These are phyloP conservation scores for Neospermospora avenae DNA, from an alignment of 2,329 filamentous ascomycete genomes.

Conservation along the genomic window DNA sequence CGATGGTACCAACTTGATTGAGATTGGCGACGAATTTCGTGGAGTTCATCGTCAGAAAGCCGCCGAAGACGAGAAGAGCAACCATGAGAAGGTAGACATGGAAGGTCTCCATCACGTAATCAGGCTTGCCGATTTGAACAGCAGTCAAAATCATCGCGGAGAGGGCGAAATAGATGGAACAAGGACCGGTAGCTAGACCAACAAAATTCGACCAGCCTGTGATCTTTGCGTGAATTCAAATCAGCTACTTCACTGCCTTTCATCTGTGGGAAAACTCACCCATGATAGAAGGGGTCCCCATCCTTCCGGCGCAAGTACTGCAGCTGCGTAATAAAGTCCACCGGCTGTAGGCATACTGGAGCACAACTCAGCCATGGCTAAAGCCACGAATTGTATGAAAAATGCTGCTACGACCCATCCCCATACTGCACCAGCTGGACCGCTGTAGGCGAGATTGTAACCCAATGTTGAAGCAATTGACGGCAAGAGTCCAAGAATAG, in stretches of 20 bases:
- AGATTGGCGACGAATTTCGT: slow-evolving; percentile 9
- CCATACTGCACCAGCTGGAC: slow-evolving; percentile 44
- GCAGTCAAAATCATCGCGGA: slow-evolving; percentile 14
- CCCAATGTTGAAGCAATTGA: slow-evolving; percentile 12
- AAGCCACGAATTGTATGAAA: slow-evolving; percentile 60
- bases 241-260: not conserved
- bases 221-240: not conserved
- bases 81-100: slow-evolving; percentile 9
- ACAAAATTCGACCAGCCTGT: slow-evolving; percentile 16
- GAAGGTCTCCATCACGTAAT: slow-evolving; percentile 7
- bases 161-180: slow-evolving; percentile 10
- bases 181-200: slow-evolving; percentile 11
- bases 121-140: slow-evolving; percentile 6
- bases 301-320: slow-evolving; percentile 15
- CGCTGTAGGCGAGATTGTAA: slow-evolving; percentile 13
- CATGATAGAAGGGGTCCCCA: slow-evolving; percentile 15
- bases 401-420: slow-evolving; percentile 64
- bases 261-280: not conserved
- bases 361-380: slow-evolving; percentile 60
- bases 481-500: slow-evolving; percentile 12
- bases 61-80: slow-evolving; percentile 9
- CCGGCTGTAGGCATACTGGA: slow-evolving; percentile 62
- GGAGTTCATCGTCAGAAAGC: slow-evolving; percentile 10
- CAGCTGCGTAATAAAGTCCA: slow-evolving; percentile 60
- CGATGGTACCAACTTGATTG: slow-evolving; percentile 6